These are phyloP conservation scores for Forsythia viridissima DNA, from an alignment of 257 asterid genomes.

Conservation along the genomic window DNA sequence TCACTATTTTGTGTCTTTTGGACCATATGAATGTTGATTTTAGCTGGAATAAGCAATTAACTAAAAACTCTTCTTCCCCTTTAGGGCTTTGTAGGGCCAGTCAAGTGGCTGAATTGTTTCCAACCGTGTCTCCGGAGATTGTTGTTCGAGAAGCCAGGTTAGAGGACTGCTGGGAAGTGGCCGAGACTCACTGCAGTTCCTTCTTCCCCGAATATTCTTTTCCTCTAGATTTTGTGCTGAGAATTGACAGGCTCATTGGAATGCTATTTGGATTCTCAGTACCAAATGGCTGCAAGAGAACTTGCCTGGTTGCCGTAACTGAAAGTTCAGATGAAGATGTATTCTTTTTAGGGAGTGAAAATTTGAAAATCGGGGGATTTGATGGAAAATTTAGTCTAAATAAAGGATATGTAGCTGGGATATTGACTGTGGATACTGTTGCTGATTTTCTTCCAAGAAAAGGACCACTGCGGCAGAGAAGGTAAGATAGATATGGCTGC, in stretches of 20 bases:
- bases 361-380: slow-evolving; percentile 60
- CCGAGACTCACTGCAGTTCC: slow-evolving; percentile 91
- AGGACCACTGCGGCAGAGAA: slow-evolving; percentile 80
- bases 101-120: slow-evolving; percentile 74
- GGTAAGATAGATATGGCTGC: slow-evolving; percentile 41
- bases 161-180: slow-evolving; percentile 99
- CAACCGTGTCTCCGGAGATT: slow-evolving; percentile 69
- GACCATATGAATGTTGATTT: neutral
- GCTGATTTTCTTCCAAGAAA: slow-evolving; percentile 95
- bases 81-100: slow-evolving; percentile 74
- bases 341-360: slow-evolving; percentile 55
- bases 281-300: slow-evolving; percentile 83
- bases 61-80: neutral
- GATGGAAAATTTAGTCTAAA: slow-evolving; percentile 66
- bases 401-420: slow-evolving; percentile 82
- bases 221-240: slow-evolving; percentile 77
- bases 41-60: neutral
- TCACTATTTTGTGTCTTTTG: neutral
- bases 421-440: slow-evolving; percentile 83
- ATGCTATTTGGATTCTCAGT: slow-evolving; percentile 88
- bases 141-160: slow-evolving; percentile 85
- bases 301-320: slow-evolving; percentile 81
- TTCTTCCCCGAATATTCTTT: slow-evolving; percentile 85
- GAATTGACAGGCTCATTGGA: slow-evolving; percentile 79
- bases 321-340: slow-evolving; percentile 54